Base-by-base conservation (phyloP, 306 rosid genomes). In the Inga oerstediana region DNA sequence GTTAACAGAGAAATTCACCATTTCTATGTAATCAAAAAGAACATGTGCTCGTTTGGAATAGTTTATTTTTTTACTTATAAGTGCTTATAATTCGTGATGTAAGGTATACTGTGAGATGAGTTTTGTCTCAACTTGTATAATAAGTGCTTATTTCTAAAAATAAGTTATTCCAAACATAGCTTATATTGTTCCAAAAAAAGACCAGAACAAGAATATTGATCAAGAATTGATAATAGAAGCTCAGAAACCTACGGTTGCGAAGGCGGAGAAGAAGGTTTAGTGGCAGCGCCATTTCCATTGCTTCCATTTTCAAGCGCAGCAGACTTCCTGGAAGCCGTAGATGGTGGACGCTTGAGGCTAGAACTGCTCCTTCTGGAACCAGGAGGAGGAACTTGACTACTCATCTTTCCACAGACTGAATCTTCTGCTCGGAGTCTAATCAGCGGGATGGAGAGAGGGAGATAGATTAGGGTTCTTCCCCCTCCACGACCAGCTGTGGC, bases 211-310 rank as follows among this genome's bases (percentile, higher is more conserved):
- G 17, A 17, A 2, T 8, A 52, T 52, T 52, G 24, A 41, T 70
- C 9, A 70, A 41, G 13, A 39, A 39, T 2, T 10, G 46, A 70
- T 10, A 7, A 1, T n/a, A 41, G 20, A 1, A 70, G 19, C 34
- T 43, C 12, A 48, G 59, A 10, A 73, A 69, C 88, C 67, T 69
- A 88, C 93, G 90, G 39, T 19, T 68, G 81, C 0, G 78, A 80
- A 72, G 85, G 79, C 52, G 97, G 94, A 76, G 98, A 94, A 0
- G 87, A 59, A 22, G 93, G 89, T 75, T 85, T 91, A 67, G 80
- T 20, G 81, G 82, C 27, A 88, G 62, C 65, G 59, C 86, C 59
- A 89, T 51, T 73, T 49, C 87, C 88, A 52, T 85, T 85, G 88
- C 51, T 54, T 65, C 89, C 89, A n/a, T 87, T 87, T 11, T 89